Evolutionary conservation across 2,329 filamentous ascomycete species (phyloP).

Genomic region (Botrytis porri): DNA sequence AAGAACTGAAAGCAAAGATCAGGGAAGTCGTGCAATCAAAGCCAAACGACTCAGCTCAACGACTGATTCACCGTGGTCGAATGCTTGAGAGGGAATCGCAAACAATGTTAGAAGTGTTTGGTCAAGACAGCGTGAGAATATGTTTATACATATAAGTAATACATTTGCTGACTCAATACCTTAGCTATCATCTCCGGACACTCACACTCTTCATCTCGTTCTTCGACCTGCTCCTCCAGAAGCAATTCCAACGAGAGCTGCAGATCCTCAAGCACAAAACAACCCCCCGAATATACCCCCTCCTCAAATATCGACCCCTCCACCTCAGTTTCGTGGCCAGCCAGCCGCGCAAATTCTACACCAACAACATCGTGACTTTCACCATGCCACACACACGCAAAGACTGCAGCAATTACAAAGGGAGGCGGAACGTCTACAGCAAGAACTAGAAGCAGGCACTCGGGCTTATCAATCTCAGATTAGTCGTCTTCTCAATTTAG

Average conservation of each 20-base stretch:
- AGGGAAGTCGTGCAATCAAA: conserved; percentile 49
- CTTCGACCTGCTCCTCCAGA: conserved; percentile 42
- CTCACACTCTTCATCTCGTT: conserved; percentile 54
- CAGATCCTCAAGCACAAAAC: conserved; percentile 15
- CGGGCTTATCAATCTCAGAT: conserved; percentile 12
- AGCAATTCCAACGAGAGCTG: conserved; percentile 14
- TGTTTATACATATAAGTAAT: neutral
- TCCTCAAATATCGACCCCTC: conserved; percentile 17
- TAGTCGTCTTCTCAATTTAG: conserved; percentile 10
- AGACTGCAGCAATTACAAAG: conserved; percentile 49
- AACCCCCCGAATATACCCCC: neutral
- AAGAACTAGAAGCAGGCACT: conserved; percentile 36
- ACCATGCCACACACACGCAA: conserved; percentile 27
- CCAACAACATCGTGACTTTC: conserved; percentile 28
- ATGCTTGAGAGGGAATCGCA: conserved; percentile 53
- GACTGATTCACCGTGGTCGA: conserved; percentile 59
- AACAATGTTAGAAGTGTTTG: conserved; percentile 56
- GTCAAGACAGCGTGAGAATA: conserved; percentile 44
- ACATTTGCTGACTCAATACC: conserved; percentile 17
- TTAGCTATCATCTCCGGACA: conserved; percentile 46
- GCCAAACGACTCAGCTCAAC: conserved; percentile 53
- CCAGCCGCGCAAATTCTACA: conserved; percentile 30
- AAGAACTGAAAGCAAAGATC: conserved; percentile 57
- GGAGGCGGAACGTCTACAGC: conserved; percentile 45
- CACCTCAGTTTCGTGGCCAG: conserved; percentile 22